Evolutionary conservation across 352 stramenopile genomes (phyloP).

Genomic region (Aphanomyces astaci): DNA sequence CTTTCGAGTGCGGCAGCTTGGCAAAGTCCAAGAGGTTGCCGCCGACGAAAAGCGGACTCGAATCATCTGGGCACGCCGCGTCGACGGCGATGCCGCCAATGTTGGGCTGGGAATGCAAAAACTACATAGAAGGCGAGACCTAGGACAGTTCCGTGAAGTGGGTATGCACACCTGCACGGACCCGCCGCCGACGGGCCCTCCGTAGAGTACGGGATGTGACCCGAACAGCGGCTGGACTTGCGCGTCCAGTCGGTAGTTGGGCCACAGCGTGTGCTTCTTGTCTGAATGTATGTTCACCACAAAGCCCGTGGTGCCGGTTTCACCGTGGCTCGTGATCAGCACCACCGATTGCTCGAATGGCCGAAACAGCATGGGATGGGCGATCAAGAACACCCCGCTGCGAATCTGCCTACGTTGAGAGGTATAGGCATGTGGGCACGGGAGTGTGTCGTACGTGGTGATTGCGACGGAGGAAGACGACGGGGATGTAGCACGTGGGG

Average conservation of each 20-base stretch:
- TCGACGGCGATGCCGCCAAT: slow-evolving; percentile 52
- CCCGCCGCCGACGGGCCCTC: slow-evolving; percentile 54
- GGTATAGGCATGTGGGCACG: not conserved
- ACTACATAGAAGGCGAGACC: slow-evolving; percentile 30
- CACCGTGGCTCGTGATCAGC: slow-evolving; percentile 59
- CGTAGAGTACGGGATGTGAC: slow-evolving; percentile 45
- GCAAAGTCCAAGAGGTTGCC: slow-evolving; percentile 56
- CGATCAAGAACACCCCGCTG: slow-evolving; percentile 59
- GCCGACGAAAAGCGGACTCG: slow-evolving; percentile 47
- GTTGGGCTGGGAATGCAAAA: slow-evolving; percentile 46
- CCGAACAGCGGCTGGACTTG: slow-evolving; percentile 52
- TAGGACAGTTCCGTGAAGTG: not conserved
- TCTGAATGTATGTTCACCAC: slow-evolving; percentile 55
- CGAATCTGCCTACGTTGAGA: slow-evolving; percentile 15
- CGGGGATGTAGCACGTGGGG: slow-evolving; percentile 17
- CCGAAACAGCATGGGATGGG: slow-evolving; percentile 59
- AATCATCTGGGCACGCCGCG: slow-evolving; percentile 36
- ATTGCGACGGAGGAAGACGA: slow-evolving; percentile 12
- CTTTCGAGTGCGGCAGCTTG: slow-evolving; percentile 47
- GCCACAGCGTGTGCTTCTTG: slow-evolving; percentile 43
- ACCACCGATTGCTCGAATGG: slow-evolving; percentile 72
- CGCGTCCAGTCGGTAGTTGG: slow-evolving; percentile 52
- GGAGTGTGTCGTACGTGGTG: slow-evolving; percentile 4
- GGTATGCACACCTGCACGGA: slow-evolving; percentile 40
- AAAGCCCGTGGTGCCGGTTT: slow-evolving; percentile 49